Percentiles rank a stretch among this genome's conserved stretches.
Conservation (phyloP, 1,284 basidiomycete genomes). For the Laetiporus sulphureus region DNA sequence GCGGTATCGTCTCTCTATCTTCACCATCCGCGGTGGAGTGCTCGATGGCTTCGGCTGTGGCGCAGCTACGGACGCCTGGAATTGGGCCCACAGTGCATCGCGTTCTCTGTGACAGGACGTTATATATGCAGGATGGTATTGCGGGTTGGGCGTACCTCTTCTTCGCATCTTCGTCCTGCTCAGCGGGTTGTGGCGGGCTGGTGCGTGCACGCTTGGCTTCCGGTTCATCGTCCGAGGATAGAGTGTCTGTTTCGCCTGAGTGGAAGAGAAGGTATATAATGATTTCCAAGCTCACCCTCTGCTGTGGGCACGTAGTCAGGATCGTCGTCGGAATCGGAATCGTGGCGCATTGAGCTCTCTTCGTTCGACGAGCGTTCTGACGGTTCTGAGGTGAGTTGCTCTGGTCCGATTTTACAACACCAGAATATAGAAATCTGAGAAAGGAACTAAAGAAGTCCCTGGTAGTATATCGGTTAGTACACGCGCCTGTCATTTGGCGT, state of each 20-base stretch:
- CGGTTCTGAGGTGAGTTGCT: background rate
- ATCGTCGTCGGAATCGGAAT: slow-evolving; percentile 60
- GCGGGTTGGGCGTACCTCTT: slow-evolving; percentile 39
- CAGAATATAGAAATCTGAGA: background rate
- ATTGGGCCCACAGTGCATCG: slow-evolving; percentile 52
- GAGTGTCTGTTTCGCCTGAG: slow-evolving; percentile 25
- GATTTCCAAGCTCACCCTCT: slow-evolving; percentile 14
- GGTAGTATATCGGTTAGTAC: slow-evolving; percentile 14
- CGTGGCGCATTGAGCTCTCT: slow-evolving; percentile 1
- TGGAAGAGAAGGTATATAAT: background rate
- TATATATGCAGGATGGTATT: background rate
- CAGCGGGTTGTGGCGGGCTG: slow-evolving; percentile 4
- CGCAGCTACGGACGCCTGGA: slow-evolving; percentile 43
- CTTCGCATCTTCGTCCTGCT: slow-evolving; percentile 31
- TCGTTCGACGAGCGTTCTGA: background rate
- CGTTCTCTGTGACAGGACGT: slow-evolving; percentile 31
- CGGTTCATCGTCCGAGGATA: slow-evolving; percentile 30
- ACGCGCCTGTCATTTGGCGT: slow-evolving; percentile 12
- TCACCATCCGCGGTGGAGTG: slow-evolving; percentile 35
- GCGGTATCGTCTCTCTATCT: slow-evolving; percentile 58
- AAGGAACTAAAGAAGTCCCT: slow-evolving; percentile 2
- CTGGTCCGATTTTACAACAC: background rate
- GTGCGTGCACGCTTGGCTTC: slow-evolving; percentile 23
- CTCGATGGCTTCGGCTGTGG: slow-evolving; percentile 8
- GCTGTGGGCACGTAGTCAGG: slow-evolving; percentile 55